phyloP scores from a whole-genome alignment of 148 eudicot genomes.

The Camellia granthamiana region DNA sequence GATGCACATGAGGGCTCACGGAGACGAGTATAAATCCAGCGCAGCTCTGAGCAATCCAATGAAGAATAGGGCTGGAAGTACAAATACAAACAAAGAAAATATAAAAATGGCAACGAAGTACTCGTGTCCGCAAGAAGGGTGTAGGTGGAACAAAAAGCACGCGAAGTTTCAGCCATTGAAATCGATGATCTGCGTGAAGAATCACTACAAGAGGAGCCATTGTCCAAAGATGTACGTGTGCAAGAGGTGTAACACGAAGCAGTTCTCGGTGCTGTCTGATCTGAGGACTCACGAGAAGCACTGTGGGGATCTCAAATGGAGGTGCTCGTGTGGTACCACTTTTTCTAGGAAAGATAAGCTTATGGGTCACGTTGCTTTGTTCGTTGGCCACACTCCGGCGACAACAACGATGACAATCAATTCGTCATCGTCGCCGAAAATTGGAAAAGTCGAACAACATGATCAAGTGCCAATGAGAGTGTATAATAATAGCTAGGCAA shows the following conservation, averaged over 20 bases:
- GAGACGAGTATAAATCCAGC: conserved; percentile 77
- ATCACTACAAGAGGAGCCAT: conserved; percentile 90
- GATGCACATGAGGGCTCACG: conserved; percentile 98
- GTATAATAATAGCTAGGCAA: background rate
- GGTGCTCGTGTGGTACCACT: conserved; percentile 84
- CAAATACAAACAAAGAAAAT: background rate
- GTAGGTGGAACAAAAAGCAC: conserved; percentile 78
- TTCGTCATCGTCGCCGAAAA: background rate
- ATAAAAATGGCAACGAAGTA: conserved; percentile 37
- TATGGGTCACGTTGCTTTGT: conserved; percentile 81
- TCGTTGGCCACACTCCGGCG: conserved; percentile 64
- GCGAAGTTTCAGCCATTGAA: conserved; percentile 83
- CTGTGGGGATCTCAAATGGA: conserved; percentile 81
- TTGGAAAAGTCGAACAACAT: background rate
- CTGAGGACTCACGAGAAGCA: conserved; percentile 89
- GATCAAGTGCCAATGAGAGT: background rate
- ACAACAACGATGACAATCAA: background rate
- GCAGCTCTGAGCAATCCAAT: conserved; percentile 68
- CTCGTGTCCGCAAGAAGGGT: conserved; percentile 88
- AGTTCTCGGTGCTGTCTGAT: conserved; percentile 80
- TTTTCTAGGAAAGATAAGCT: conserved; percentile 97
- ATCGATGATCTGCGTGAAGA: conserved; percentile 82
- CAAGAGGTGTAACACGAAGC: conserved; percentile 64
- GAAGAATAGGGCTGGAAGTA: conserved; percentile 18
- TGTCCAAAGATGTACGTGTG: conserved; percentile 90